Conservation (phyloP, 2,329 filamentous ascomycete genomes). For the Parafenestella ontariensis region DNA sequence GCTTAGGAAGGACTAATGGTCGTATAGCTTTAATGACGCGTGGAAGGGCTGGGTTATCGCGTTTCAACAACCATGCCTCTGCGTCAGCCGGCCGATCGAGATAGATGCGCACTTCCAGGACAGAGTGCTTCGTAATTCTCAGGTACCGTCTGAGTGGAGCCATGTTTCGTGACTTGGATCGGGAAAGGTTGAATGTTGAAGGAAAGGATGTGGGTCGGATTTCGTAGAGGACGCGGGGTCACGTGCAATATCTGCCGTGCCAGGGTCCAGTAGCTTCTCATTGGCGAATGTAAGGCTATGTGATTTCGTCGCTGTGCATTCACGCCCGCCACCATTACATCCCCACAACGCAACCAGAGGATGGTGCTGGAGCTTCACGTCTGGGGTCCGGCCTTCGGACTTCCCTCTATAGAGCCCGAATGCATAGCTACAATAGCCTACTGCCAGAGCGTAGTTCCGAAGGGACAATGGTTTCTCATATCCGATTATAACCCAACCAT, state of each 20-base stretch:
- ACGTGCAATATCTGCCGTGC: slow-evolving; percentile 27
- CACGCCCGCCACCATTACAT: not conserved
- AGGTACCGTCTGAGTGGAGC: slow-evolving; percentile 88
- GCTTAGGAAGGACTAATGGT: slow-evolving; percentile 85
- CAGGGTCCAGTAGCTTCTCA: slow-evolving; percentile 11
- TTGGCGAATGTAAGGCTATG: not conserved
- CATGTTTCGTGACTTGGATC: slow-evolving; percentile 60
- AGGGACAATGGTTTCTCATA: slow-evolving; percentile 53
- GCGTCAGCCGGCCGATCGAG: slow-evolving; percentile 86
- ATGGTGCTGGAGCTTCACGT: slow-evolving; percentile 80
- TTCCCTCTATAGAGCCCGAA: slow-evolving; percentile 90
- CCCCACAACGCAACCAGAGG: slow-evolving; percentile 1
- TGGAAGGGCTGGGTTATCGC: slow-evolving; percentile 76
- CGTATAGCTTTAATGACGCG: slow-evolving; percentile 85
- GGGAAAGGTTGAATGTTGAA: not conserved
- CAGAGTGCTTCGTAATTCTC: slow-evolving; percentile 89
- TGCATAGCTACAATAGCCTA: slow-evolving; percentile 86
- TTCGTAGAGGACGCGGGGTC: slow-evolving; percentile 22
- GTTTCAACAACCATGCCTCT: slow-evolving; percentile 82
- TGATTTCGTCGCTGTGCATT: not conserved
- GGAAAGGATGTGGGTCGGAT: not conserved
- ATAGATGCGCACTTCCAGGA: slow-evolving; percentile 96
- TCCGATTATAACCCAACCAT: slow-evolving; percentile 67
- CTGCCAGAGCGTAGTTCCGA: slow-evolving; percentile 68
- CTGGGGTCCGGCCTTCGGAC: slow-evolving; percentile 86